Percentiles rank a stretch among this genome's conserved stretches.
Conservation (phyloP, 2,329 filamentous ascomycete species). For the Trichoderma breve region DNA sequence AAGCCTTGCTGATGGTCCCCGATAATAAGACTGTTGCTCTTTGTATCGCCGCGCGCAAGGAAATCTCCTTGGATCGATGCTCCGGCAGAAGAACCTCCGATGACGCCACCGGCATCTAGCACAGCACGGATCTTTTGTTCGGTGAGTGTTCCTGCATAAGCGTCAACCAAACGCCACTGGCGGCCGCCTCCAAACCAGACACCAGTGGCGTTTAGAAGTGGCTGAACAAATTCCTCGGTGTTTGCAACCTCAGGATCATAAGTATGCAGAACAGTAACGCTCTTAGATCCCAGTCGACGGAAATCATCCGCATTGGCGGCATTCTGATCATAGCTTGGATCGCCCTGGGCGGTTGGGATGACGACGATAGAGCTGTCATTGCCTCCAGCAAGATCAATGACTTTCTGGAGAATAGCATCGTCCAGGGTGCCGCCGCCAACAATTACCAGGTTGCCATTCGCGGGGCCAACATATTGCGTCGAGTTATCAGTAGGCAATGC, state of each 20-base stretch:
- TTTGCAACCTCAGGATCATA: constrained; percentile 9
- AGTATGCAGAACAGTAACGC: constrained; percentile 1
- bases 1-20: constrained; percentile 14
- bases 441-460: constrained; percentile 11
- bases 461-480: neutral
- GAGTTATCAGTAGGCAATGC: neutral
- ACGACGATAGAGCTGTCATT: constrained; percentile 10
- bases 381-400: constrained; percentile 3
- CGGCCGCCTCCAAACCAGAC: constrained; percentile 14
- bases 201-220: constrained; percentile 1
- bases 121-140: constrained; percentile 8
- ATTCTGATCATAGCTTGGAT: constrained; percentile 7
- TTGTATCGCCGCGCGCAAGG: constrained; percentile 6
- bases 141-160: constrained; percentile 7
- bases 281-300: neutral
- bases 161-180: constrained; percentile 9
- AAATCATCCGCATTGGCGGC: constrained; percentile 8
- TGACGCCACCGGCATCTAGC: neutral
- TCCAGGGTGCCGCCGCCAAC: constrained; percentile 6
- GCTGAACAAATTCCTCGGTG: constrained; percentile 6
- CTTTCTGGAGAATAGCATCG: neutral
- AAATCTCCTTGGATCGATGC: constrained; percentile 12
- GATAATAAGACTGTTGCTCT: constrained; percentile 7
- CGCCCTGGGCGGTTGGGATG: constrained; percentile 5
- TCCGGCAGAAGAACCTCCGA: constrained; percentile 6